Percentiles rank a stretch among this genome's conserved stretches.
Evolutionary conservation across 192 early-diverging fungal species (phyloP).

Genomic region (Backusella liffmaniae): DNA sequence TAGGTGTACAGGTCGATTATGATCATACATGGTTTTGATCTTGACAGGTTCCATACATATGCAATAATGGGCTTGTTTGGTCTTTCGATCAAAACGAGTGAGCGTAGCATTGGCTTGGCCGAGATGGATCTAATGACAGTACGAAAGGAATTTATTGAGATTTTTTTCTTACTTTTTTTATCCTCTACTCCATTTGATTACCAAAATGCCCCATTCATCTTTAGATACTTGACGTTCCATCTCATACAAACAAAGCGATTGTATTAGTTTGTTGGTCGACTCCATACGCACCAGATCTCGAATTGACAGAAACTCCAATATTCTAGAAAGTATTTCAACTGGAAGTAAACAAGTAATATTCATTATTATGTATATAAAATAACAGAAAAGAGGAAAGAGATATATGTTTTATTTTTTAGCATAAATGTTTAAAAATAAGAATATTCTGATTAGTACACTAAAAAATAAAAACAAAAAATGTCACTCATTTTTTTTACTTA

Average conservation of each 20-base stretch:
- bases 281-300: conserved; percentile 23
- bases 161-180: not conserved
- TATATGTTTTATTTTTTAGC: not conserved
- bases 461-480: not conserved
- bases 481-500: too few species aligned
- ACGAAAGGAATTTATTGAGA: not conserved
- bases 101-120: conserved; percentile 23
- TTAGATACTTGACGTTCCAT: not conserved
- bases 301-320: conserved; percentile 14
- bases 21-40: conserved; percentile 32
- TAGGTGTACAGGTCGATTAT: conserved; percentile 26
- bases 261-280: conserved; percentile 14
- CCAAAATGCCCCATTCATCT: conserved; percentile 14
- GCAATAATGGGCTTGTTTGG: conserved; percentile 16
- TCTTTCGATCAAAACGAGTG: conserved; percentile 24
- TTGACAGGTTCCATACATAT: conserved; percentile 28
- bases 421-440: conserved; percentile 4
- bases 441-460: not conserved
- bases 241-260: conserved; percentile 17
- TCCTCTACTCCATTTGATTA: not conserved
- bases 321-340: conserved; percentile 17
- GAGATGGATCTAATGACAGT: conserved; percentile 24
- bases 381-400: not conserved
- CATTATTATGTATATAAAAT: not conserved
- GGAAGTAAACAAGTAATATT: conserved; percentile 1